Base-by-base conservation (phyloP, 495 filamentous ascomycete genomes). In the Penicillium bovifimosum region DNA sequence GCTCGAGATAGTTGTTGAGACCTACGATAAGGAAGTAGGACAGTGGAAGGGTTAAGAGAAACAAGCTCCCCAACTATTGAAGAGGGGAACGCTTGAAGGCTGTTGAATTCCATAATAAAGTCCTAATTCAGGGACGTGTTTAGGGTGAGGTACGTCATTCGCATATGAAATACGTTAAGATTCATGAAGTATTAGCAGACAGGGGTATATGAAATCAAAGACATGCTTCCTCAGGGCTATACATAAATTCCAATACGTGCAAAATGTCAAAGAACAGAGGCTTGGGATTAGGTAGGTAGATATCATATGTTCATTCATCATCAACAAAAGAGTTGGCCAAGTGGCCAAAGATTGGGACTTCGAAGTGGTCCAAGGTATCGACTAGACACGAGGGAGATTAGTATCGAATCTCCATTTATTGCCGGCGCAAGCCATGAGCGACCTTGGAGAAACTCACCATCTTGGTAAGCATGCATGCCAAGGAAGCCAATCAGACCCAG, bases 311-410 rank as follows among this genome's bases (percentile, higher is more conserved):
- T 74, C 56, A 97, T 75, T 97, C 92, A 66, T 95, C 86, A 70
- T 97, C 92, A 51, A 97, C 77, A 68, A 96, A 91, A 18, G 86
- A 86, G 71, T 87, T 96, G 33, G 92, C 92, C 65, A 96, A 75
- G 13, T 56, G 66, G 24, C 71, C 71, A 13, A 96, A 86, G 66
- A 95, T 80, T 3, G 92, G 92, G n/a, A 96, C 80, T 66, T 96
- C 90, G 56, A 84, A 91, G 73, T 91, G 84, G 65, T 96, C 93
- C 38, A 96, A 77, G 6, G 88, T 96, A 57, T 93, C 90, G 28
- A 92, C 84, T 86, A 49, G 8, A 53, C 32, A 50, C 26, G 50
- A n/a, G 4, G 40, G 24, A 36, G 16, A 31, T 50, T 9, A 50
- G 52, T 17, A 34, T 49, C 13, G 6, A 26, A 28, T 49, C 29